Base-by-base conservation (phyloP, 129 eudicot species). In the Glebionis coronaria region DNA sequence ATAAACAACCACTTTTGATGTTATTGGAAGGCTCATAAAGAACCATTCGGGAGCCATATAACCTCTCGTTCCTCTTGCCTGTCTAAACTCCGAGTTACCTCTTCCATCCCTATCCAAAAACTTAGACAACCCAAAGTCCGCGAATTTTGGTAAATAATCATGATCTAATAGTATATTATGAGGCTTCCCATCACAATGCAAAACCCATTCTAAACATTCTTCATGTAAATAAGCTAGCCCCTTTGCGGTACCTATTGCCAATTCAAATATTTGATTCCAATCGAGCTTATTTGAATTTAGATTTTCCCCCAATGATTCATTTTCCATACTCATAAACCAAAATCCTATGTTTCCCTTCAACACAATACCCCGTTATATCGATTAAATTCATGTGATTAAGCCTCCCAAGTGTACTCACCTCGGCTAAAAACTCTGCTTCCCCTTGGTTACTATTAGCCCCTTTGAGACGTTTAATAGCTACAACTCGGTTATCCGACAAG, bases 11-110 rank as follows among this genome's bases (percentile, higher is more conserved):
- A 82, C 86, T 71, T 82, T 84, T 0, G 91, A 79, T 11, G 87
- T 79, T n/a, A 85, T 79, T 4, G 79, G 82, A 1, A 65, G 69
- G 56, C 77, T 61, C 6, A 19, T 51, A 23, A 67, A 70, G 8
- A 77, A 49, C 87, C 87, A 85, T 65, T 85, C 90, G 3, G 86
- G 86, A 52, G 90, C 85, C 86, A 84, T 84, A 73, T 84, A 84
- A 5, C 90, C 90, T 63, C 84, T 78, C 13, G 90, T 84, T 12
- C 90, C 90, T 61, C 90, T 78, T 12, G 83, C 79, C 68, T 47
- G 69, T 14, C 78, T 78, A 50, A 84, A 75, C 1, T 73, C 83
- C n/a, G 71, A 68, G 51, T 83, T 57, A 1, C 65, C 80, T 5
- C 8, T 66, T 15, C 81, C 79, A 38, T 64, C 73, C 38, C 82